These are phyloP conservation scores for Leccinum griseonigrum DNA, from an alignment of 1,284 basidiomycete genomes.

Conservation along the genomic window DNA sequence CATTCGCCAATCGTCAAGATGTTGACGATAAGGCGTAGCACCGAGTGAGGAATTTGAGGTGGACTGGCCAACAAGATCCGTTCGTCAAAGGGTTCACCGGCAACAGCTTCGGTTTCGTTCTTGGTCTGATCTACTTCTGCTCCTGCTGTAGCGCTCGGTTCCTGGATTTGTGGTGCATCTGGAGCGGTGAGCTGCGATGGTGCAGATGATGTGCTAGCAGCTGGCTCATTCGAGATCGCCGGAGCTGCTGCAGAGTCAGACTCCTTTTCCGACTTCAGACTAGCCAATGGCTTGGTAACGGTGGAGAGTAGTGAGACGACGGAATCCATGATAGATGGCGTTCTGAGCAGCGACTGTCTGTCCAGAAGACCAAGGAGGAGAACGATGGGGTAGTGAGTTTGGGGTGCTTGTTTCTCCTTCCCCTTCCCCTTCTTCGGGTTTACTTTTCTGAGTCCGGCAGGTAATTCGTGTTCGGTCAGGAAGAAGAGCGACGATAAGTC, in stretches of 20 bases:
- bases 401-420: conserved; percentile 80
- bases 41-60: conserved; percentile 79
- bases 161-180: conserved; percentile 16
- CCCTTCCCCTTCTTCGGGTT: conserved; percentile 86
- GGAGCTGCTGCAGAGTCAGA: conserved; percentile 26
- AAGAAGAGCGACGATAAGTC: conserved; percentile 87
- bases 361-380: conserved; percentile 85
- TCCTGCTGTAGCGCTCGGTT: conserved; percentile 9
- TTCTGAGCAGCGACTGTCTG: conserved; percentile 78
- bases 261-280: conserved; percentile 52
- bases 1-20: conserved; percentile 93
- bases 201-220: conserved; percentile 9
- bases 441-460: conserved; percentile 66
- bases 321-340: conserved; percentile 88
- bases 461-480: conserved; percentile 90
- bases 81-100: conserved; percentile 49
- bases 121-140: conserved; percentile 31
- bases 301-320: conserved; percentile 83
- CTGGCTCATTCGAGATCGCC: conserved; percentile 17
- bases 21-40: conserved; percentile 88
- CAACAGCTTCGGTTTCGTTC: conserved; percentile 24
- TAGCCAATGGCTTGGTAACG: conserved; percentile 78
- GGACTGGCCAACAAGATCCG: conserved; percentile 66
- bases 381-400: conserved; percentile 89
- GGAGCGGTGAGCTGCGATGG: conserved; percentile 7